Evolutionary conservation across 2,329 filamentous ascomycete genomes (phyloP).

Genomic region (Emergomyces orientalis): DNA sequence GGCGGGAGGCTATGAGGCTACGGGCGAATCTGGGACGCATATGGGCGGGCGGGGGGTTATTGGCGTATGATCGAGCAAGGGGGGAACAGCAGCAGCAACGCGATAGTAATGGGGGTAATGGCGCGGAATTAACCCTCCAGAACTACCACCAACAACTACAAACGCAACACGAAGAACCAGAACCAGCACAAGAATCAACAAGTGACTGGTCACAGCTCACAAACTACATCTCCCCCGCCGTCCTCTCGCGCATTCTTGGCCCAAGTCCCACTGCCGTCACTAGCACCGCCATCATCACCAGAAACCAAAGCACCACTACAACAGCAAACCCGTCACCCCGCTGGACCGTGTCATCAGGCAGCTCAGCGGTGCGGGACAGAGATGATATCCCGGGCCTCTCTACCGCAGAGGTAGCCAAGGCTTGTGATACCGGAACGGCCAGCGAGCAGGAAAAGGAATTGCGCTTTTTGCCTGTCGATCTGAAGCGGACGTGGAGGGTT

Average conservation of each 20-base stretch:
- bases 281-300: not conserved
- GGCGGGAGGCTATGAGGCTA: constrained; percentile 43
- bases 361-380: constrained; percentile 46
- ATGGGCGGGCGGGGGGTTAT: constrained; percentile 44
- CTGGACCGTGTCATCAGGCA: constrained; percentile 51
- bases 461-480: constrained; percentile 48
- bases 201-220: constrained; percentile 48
- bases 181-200: constrained; percentile 15
- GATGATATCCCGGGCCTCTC: constrained; percentile 53
- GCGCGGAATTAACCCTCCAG: not conserved
- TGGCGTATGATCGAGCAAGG: constrained; percentile 30
- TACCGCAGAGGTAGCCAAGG: constrained; percentile 16
- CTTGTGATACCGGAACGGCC: constrained; percentile 14
- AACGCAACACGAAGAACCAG: constrained; percentile 22
- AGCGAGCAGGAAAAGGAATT: constrained; percentile 40
- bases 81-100: constrained; percentile 18
- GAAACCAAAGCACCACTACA: not conserved
- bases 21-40: constrained; percentile 48
- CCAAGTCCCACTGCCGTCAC: constrained; percentile 13
- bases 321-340: constrained; percentile 9
- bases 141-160: not conserved
- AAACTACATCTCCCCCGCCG: constrained; percentile 38
- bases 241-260: constrained; percentile 45
- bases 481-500: constrained; percentile 53
- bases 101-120: constrained; percentile 21